phyloP scores from a whole-genome alignment of 2,329 filamentous ascomycete species.

The Fusarium tuaranense region DNA sequence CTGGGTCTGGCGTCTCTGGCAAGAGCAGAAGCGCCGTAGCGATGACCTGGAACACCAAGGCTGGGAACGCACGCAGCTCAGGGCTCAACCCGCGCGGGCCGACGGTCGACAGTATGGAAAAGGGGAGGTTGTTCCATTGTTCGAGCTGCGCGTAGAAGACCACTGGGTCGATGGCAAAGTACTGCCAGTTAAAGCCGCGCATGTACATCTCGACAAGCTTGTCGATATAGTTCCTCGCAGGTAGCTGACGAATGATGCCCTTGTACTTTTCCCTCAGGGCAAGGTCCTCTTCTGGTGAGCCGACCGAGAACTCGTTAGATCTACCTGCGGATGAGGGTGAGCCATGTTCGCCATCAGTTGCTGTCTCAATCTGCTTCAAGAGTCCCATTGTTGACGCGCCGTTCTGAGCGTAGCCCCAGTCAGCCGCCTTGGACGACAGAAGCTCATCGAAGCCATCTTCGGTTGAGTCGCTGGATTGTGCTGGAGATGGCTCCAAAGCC shows the following conservation, averaged over 20 bases:
- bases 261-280: constrained; percentile 69
- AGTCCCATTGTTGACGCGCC: constrained; percentile 66
- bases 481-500: background rate
- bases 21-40: constrained; percentile 67
- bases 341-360: constrained; percentile 46
- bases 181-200: constrained; percentile 69
- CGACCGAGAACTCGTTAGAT: background rate
- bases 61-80: constrained; percentile 68
- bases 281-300: constrained; percentile 45
- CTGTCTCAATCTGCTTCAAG: constrained; percentile 65
- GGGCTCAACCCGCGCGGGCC: constrained; percentile 63
- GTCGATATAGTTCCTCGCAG: constrained; percentile 65
- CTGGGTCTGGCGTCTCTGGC: constrained; percentile 58
- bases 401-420: constrained; percentile 67
- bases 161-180: constrained; percentile 66
- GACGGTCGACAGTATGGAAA: constrained; percentile 60
- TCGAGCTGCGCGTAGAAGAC: constrained; percentile 63
- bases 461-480: background rate
- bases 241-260: constrained; percentile 67
- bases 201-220: constrained; percentile 67
- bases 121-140: constrained; percentile 67
- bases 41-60: constrained; percentile 69
- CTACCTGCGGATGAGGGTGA: background rate
- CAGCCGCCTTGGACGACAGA: constrained; percentile 57
- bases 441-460: constrained; percentile 41